Evolutionary conservation across 1,284 basidiomycete genomes (phyloP).

Genomic region (Irpex sp.): DNA sequence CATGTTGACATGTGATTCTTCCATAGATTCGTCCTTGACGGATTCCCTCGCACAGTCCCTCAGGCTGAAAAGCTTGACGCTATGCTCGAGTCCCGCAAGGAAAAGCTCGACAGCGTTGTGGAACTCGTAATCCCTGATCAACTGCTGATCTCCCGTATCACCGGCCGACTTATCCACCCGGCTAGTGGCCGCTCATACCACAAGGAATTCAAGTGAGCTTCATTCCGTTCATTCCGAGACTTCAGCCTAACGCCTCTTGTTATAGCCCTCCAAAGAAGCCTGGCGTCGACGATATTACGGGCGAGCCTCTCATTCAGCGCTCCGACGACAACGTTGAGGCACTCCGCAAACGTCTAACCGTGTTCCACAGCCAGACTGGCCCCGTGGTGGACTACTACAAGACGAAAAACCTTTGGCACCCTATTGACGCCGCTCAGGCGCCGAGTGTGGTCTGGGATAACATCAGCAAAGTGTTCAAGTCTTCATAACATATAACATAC

Average conservation of each 20-base stretch:
- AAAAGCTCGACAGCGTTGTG: constrained; percentile 89
- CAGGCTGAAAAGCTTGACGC: constrained; percentile 95
- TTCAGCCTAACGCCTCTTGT: constrained; percentile 8
- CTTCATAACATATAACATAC: neutral
- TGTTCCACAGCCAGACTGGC: constrained; percentile 91
- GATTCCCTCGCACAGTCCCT: constrained; percentile 97
- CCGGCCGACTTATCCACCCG: constrained; percentile 92
- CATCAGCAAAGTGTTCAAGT: constrained; percentile 59
- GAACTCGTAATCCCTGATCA: constrained; percentile 94
- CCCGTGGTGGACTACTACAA: constrained; percentile 99
- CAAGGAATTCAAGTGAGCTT: constrained; percentile 86
- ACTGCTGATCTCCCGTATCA: constrained; percentile 95
- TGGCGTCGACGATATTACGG: constrained; percentile 91
- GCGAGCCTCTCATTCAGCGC: constrained; percentile 91
- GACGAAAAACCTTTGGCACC: constrained; percentile 83
- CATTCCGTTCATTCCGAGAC: constrained; percentile 4
- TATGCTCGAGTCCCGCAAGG: constrained; percentile 82
- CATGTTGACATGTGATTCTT: too few species aligned
- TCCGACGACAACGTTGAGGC: constrained; percentile 95
- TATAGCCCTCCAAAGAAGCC: constrained; percentile 91
- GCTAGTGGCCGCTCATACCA: constrained; percentile 91
- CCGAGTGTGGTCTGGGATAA: constrained; percentile 91
- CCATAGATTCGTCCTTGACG: constrained; percentile 91
- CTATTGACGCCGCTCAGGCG: constrained; percentile 91
- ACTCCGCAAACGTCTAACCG: constrained; percentile 81